These are phyloP conservation scores for Cenchrus purpureus DNA, from an alignment of 176 grass and related monocot species.

Conservation along the genomic window DNA sequence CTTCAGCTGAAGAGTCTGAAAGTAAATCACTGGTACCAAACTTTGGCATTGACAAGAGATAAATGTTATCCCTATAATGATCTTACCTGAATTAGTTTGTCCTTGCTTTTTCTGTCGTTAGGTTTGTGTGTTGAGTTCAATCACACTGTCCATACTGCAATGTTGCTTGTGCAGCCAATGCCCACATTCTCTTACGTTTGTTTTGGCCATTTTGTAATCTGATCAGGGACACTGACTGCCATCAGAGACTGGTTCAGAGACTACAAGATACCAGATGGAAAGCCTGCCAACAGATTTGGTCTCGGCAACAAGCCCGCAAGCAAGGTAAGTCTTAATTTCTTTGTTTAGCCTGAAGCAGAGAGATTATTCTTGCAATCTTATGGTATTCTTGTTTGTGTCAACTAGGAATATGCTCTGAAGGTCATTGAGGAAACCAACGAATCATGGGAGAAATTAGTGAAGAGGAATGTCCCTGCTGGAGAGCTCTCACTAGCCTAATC, in stretches of 20 bases:
- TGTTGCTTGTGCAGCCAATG: not conserved
- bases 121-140: constrained; percentile 21
- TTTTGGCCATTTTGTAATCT: constrained; percentile 26
- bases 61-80: not conserved
- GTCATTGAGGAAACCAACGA: constrained; percentile 93
- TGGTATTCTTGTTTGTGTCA: constrained; percentile 30
- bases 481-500: constrained; percentile 82
- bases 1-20: not conserved
- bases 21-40: constrained; percentile 19
- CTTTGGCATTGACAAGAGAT: constrained; percentile 5
- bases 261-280: constrained; percentile 99
- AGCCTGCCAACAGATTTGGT: constrained; percentile 91
- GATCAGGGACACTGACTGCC: constrained; percentile 86
- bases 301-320: constrained; percentile 85
- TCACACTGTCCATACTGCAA: not conserved
- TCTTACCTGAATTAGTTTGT: not conserved
- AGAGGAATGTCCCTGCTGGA: constrained; percentile 88
- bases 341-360: constrained; percentile 6
- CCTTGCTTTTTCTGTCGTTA: not conserved
- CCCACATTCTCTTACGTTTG: constrained; percentile 21
- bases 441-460: constrained; percentile 92
- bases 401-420: constrained; percentile 94
- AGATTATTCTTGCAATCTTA: constrained; percentile 18
- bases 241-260: constrained; percentile 99
- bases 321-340: constrained; percentile 60